Conservation (phyloP, 441 rosid species). For the Pelargonium myrrhifolium region DNA sequence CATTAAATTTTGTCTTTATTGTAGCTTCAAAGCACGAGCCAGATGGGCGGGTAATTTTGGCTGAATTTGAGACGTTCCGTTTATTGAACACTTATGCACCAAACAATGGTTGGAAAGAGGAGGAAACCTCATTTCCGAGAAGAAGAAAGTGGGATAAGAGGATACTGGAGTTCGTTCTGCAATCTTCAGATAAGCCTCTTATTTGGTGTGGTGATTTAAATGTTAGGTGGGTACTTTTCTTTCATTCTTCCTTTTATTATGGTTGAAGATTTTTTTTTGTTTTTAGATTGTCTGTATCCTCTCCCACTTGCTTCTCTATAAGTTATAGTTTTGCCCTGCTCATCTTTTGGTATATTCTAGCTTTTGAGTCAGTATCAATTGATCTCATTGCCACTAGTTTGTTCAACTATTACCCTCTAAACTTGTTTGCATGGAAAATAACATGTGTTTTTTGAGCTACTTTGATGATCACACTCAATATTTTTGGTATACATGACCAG, state of each 20-base stretch:
- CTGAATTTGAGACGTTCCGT: slow-evolving; percentile 71
- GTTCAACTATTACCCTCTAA: not conserved
- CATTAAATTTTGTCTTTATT: slow-evolving; percentile 13
- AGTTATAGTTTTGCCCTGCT: slow-evolving; percentile 1
- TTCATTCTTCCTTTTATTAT: slow-evolving; percentile 3
- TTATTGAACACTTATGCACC: slow-evolving; percentile 83
- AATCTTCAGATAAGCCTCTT: slow-evolving; percentile 71
- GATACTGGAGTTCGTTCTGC: slow-evolving; percentile 61
- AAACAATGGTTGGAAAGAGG: slow-evolving; percentile 98
- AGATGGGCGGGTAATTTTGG: slow-evolving; percentile 91
- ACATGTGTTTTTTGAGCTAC: not conserved
- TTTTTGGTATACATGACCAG: not conserved
- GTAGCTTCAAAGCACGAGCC: slow-evolving; percentile 81
- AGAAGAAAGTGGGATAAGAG: slow-evolving; percentile 98
- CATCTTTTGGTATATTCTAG: slow-evolving; percentile 4
- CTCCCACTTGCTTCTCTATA: not conserved
- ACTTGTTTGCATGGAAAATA: not conserved
- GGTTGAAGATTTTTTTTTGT: slow-evolving; percentile 9
- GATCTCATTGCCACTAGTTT: not conserved
- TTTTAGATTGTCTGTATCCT: not conserved
- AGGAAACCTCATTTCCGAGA: slow-evolving; percentile 79
- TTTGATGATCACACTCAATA: not conserved
- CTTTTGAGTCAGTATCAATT: not conserved
- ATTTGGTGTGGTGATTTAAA: slow-evolving; percentile 98
- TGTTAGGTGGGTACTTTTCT: slow-evolving; percentile 48